Evolutionary conservation across 2,329 filamentous ascomycete species (phyloP), one percentile per base, ranked within the genome.

Genomic region (Talaromyces islandicus): DNA sequence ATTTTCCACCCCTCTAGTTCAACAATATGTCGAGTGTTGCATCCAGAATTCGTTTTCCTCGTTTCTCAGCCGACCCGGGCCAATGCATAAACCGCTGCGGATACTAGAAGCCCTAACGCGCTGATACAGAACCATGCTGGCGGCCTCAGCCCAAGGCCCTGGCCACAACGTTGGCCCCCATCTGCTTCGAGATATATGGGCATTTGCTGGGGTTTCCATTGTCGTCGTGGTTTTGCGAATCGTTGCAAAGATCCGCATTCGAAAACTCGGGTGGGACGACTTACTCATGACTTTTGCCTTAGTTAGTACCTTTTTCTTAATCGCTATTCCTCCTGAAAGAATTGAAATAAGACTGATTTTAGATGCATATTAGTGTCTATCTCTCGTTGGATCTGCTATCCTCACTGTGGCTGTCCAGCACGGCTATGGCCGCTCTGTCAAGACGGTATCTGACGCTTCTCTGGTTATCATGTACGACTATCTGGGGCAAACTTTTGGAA

Each of bases 381-480:
- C 66, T 27, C 58, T 65, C 30, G 58, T 65, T 35, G 68, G 68
- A 46, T 68, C 66, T 19, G 53, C 56, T 10, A 61, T 70, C 61
- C 52, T 68, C 19, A 70, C 68, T 0, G 7, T 67, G 17, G 65
- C 63, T 4, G 57, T 68, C 19, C 29, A 64, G 9, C 17, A 62
- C 43, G 68, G 68, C 1, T 66, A 69, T 38, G 67, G 68, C 27
- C 64, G 54, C 25, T 54, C 62, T 27, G 59, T 62, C 11, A 56
- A 46, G 11, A 38, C 62, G 7, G 58, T 60, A 21, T 48, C n/a
- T 30, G 25, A 57, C n/a, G 60, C 67, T 3, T 21, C 65, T 1
- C 60, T 51, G 7, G 64, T 67, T 7, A 68, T 69, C 27, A 64
- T 66, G 64, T 67, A 62, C 30, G 68, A 69, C 56, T 69, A 69